phyloP scores from a whole-genome alignment of 2,329 filamentous ascomycete species.

The Pseudogymnoascus sp. region DNA sequence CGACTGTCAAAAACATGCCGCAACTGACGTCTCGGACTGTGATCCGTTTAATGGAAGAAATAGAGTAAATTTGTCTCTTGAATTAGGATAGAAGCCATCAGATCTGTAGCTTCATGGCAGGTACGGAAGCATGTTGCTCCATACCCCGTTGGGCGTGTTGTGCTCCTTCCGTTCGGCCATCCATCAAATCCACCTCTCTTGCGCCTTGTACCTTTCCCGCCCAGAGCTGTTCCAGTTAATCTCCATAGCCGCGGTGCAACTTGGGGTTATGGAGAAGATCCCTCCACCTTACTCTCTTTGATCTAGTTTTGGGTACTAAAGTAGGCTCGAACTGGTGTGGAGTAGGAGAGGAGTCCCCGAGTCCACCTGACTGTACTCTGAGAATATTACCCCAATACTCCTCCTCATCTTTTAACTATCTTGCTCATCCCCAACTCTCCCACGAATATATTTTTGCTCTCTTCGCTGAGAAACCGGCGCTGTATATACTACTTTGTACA shows the following conservation, averaged over 20 bases:
- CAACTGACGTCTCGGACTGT: not conserved
- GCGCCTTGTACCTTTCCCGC: not conserved
- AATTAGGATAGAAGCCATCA: not conserved
- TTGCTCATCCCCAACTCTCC: slow-evolving; percentile 1
- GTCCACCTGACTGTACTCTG: not conserved
- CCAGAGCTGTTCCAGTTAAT: slow-evolving; percentile 1
- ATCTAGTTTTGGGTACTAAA: not conserved
- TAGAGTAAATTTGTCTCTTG: not conserved
- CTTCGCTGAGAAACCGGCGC: slow-evolving; percentile 4
- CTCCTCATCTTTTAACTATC: not conserved
- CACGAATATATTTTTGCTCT: not conserved
- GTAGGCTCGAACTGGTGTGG: not conserved
- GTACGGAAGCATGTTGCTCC: too few relatives aligned
- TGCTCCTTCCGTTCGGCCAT: not conserved
- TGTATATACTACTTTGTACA: slow-evolving; percentile 5
- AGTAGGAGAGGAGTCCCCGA: not conserved
- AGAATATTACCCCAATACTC: slow-evolving; percentile 8
- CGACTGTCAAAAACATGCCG: not conserved
- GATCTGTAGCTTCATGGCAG: not conserved
- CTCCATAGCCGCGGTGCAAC: slow-evolving; percentile 7
- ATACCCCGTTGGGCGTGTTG: not conserved
- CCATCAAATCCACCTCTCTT: not conserved
- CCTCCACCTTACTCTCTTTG: slow-evolving; percentile 5
- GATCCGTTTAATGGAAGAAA: not conserved
- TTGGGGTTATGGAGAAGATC: slow-evolving; percentile 8